phyloP scores from a whole-genome alignment of 257 asterid genomes.

The Primulina eburnea region DNA sequence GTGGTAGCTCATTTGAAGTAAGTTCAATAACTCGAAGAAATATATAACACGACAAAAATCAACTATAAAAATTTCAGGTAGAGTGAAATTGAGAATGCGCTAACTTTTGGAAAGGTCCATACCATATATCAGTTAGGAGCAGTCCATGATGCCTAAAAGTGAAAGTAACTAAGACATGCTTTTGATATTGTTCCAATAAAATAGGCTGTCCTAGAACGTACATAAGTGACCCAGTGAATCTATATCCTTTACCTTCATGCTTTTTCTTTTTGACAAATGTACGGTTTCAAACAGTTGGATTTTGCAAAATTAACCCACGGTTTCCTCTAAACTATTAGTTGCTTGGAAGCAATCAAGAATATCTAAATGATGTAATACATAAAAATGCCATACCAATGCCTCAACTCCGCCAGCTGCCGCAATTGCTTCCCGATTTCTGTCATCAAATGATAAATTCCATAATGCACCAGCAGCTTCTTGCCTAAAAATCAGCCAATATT shows the following conservation, averaged over 20 bases:
- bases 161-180: background rate
- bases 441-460: slow-evolving; percentile 89
- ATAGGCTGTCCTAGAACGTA: background rate
- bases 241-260: background rate
- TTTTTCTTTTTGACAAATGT: background rate
- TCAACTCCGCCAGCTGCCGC: slow-evolving; percentile 86
- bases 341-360: background rate
- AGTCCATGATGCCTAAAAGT: background rate
- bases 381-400: slow-evolving; percentile 63
- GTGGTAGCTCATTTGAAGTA: background rate
- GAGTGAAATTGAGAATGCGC: background rate
- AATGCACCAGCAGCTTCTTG: slow-evolving; percentile 98
- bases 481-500: slow-evolving; percentile 42
- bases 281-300: slow-evolving; percentile 6
- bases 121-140: background rate
- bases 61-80: background rate
- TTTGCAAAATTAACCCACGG: background rate
- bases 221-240: background rate
- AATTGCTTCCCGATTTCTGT: slow-evolving; percentile 84
- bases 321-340: background rate
- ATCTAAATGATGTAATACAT: background rate
- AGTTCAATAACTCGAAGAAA: background rate
- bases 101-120: background rate
- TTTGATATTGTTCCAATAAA: background rate
- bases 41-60: background rate